These are phyloP conservation scores for Herpetospermum pedunculosum DNA, from an alignment of 306 rosid genomes.

Conservation along the genomic window DNA sequence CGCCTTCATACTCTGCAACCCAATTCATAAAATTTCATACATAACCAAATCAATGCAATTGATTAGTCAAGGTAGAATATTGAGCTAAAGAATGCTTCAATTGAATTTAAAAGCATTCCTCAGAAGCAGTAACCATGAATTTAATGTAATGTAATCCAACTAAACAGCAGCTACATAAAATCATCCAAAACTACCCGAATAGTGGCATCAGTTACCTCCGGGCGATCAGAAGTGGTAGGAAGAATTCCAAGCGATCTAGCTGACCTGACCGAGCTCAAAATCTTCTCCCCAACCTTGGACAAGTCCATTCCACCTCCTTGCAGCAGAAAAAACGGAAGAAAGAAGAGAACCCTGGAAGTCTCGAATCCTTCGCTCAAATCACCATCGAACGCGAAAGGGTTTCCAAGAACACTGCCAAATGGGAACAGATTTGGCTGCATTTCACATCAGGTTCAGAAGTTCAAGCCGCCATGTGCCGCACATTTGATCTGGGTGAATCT, in stretches of 20 bases:
- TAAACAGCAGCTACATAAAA: background rate
- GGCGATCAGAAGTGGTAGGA: conserved; percentile 81
- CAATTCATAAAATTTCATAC: background rate
- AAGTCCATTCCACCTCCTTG: conserved; percentile 98
- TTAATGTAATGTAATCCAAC: background rate
- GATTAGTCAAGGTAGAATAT: background rate
- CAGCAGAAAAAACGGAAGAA: conserved; percentile 69
- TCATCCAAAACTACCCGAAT: background rate
- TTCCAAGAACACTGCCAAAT: conserved; percentile 60
- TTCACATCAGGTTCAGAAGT: conserved; percentile 50
- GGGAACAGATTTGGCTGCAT: conserved; percentile 94
- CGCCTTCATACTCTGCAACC: background rate
- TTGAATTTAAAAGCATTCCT: background rate
- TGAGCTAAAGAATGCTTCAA: background rate
- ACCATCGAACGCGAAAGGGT: conserved; percentile 65
- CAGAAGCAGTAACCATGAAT: background rate
- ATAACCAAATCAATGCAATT: background rate
- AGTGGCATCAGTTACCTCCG: conserved; percentile 50
- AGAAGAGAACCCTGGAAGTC: conserved; percentile 67
- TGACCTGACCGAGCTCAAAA: conserved; percentile 93
- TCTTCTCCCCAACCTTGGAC: conserved; percentile 86
- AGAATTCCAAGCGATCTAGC: conserved; percentile 91
- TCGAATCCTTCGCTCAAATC: conserved; percentile 83
- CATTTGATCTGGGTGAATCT: conserved; percentile 12
- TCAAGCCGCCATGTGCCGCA: conserved; percentile 16